Evolutionary conservation across 2,329 filamentous ascomycete genomes (phyloP).

Genomic region (Remersonia thermophila): DNA sequence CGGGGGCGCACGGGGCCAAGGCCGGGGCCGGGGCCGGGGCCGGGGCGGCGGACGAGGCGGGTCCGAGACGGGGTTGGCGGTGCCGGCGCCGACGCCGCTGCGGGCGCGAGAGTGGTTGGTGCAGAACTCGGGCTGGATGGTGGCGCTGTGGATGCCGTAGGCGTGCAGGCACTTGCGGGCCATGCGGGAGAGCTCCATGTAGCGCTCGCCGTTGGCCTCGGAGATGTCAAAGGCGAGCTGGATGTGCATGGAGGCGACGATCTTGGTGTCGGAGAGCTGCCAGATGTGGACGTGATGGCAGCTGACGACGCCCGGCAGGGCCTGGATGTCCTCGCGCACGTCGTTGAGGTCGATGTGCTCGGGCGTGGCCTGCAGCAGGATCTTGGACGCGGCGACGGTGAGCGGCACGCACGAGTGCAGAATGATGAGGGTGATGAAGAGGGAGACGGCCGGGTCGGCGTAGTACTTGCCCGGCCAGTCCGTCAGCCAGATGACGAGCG

Average conservation of each 20-base stretch:
- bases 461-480: constrained; percentile 72
- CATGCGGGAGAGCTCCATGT: constrained; percentile 79
- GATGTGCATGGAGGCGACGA: constrained; percentile 86
- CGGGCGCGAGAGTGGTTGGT: constrained; percentile 35
- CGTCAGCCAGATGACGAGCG: constrained; percentile 84
- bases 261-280: constrained; percentile 91
- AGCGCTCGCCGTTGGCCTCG: constrained; percentile 62
- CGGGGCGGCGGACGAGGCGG: background rate
- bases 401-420: constrained; percentile 65
- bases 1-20: background rate
- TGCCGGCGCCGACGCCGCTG: constrained; percentile 21
- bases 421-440: constrained; percentile 80
- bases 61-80: constrained; percentile 11
- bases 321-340: constrained; percentile 82
- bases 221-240: constrained; percentile 85
- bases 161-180: constrained; percentile 83
- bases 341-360: constrained; percentile 79
- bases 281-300: constrained; percentile 97
- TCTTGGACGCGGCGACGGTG: constrained; percentile 68
- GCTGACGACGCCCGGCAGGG: constrained; percentile 71
- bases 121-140: constrained; percentile 88
- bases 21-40: background rate
- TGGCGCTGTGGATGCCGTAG: constrained; percentile 93
- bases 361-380: constrained; percentile 87
- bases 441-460: constrained; percentile 80